Evolutionary conservation across 2,329 filamentous ascomycete genomes (phyloP), one percentile per base, ranked within the genome.

Genomic region (Colletotrichum navitas): DNA sequence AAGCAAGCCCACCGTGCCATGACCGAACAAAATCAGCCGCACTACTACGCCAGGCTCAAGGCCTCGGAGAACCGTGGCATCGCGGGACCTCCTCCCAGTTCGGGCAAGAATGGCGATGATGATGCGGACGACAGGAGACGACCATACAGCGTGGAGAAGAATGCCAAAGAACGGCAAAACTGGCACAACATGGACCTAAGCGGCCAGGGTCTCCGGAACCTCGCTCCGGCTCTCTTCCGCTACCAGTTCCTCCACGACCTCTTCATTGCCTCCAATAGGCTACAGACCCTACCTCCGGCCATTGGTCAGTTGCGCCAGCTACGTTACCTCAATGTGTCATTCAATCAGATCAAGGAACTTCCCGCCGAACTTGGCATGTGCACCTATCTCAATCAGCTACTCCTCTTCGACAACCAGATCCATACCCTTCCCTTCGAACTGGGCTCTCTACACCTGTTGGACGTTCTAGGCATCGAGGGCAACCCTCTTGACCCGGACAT

Each of bases 341-440:
- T 92, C 83, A 99, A 99, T 81, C 90, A 95, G 73, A 87, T 99
- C 72, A 88, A 88, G 11, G 90, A 93, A 74, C 85, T 99, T 5
- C 96, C 96, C 1, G 89, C 93, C 29, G 95, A 99, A 84, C 90
- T 99, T 72, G 96, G 96, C 78, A 99, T 98, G 95, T 94, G 97
- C 77, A 96, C 95, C 36, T 96, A 95, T 76, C 85, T 99, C 66
- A 94, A 94, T 82, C 91, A 93, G 75, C 86, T 99, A 6, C 85
- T 95, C 36, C 86, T 98, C 2, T 98, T 97, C 80, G 94, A 97
- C 83, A 99, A 99, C 81, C 88, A 93, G 73, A 92, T 99, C 66
- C 89, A 90, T 73, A 91, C 90, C 29, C 86, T 99, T 34, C 96
- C 96, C 1, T 92, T 88, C 77, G 95, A 98, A 80, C 85, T 99